phyloP scores from a whole-genome alignment of 2,329 filamentous ascomycete species.

The Aureobasidium zeae region DNA sequence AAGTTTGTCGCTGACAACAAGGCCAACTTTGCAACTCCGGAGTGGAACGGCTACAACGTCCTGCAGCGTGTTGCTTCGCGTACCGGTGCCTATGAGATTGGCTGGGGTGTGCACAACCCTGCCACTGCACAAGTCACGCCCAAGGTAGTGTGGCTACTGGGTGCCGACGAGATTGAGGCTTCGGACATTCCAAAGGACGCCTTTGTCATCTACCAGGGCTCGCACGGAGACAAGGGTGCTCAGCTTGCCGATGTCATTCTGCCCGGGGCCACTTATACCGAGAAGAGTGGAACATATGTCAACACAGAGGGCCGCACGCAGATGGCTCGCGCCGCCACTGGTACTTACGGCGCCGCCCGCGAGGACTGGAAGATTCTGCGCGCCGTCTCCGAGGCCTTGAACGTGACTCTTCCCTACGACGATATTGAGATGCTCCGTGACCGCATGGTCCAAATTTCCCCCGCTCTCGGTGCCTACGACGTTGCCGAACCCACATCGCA shows the following conservation, averaged over 20 bases:
- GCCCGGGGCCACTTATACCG: conserved; percentile 89
- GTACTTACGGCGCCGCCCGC: conserved; percentile 76
- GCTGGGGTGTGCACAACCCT: conserved; percentile 78
- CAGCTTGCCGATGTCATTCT: conserved; percentile 90
- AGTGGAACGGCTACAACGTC: conserved; percentile 98
- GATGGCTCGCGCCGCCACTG: conserved; percentile 82
- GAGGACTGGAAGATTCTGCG: conserved; percentile 99
- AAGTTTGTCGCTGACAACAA: conserved; percentile 89
- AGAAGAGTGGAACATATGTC: conserved; percentile 92
- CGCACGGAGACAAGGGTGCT: conserved; percentile 90
- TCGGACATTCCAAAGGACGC: conserved; percentile 88
- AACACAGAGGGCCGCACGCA: conserved; percentile 97
- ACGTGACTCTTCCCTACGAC: conserved; percentile 79
- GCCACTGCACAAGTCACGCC: conserved; percentile 75
- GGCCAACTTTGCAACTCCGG: conserved; percentile 72
- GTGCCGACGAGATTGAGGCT: conserved; percentile 80
- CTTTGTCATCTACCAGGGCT: conserved; percentile 95
- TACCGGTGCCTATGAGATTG: conserved; percentile 88
- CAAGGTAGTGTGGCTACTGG: conserved; percentile 95
- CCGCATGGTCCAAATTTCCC: conserved; percentile 91
- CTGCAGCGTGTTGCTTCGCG: conserved; percentile 89
- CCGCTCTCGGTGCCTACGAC: conserved; percentile 81
- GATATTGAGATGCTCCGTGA: conserved; percentile 82
- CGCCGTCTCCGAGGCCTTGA: conserved; percentile 83
- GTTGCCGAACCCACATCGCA: conserved; percentile 65